Percentiles rank a stretch among this genome's conserved stretches.
Conservation (phyloP, 176 grass and related monocot species). For the Lolium rigidum region DNA sequence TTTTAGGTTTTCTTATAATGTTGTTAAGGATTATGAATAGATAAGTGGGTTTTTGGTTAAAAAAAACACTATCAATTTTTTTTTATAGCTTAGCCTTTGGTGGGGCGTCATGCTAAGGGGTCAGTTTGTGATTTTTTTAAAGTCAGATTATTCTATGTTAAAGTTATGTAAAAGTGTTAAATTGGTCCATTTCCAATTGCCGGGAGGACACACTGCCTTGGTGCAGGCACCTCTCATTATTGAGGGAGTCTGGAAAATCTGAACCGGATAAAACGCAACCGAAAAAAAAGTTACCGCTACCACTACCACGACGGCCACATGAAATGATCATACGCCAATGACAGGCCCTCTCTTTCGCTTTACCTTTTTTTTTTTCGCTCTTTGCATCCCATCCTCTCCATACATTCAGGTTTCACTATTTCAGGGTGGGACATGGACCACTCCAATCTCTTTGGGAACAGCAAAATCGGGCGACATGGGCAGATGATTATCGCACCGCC, state of each 20-base stretch:
- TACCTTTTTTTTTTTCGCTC: conserved; percentile 27
- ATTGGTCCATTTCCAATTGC: no score
- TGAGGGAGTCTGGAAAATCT: not conserved
- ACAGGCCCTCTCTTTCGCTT: conserved; percentile 31
- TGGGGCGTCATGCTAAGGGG: no score
- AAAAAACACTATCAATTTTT: no score
- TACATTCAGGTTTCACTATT: not conserved
- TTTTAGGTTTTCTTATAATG: no score
- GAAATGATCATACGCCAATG: conserved; percentile 39
- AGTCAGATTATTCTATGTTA: no score
- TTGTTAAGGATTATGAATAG: no score
- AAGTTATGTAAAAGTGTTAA: no score
- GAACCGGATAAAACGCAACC: not conserved
- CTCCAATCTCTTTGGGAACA: conserved; percentile 4
- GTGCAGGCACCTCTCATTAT: no score
- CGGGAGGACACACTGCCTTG: no score
- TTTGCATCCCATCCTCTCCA: not conserved
- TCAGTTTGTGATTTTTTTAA: no score
- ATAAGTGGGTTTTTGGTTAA: no score
- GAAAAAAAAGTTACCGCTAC: conserved; percentile 14
- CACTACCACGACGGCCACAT: not conserved
- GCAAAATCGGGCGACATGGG: not conserved
- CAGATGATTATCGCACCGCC: not conserved
- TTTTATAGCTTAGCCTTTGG: no score
- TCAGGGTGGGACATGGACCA: conserved; percentile 14